Conservation (phyloP, 176 grass and related monocot genomes). For the Aegilops longissima region DNA sequence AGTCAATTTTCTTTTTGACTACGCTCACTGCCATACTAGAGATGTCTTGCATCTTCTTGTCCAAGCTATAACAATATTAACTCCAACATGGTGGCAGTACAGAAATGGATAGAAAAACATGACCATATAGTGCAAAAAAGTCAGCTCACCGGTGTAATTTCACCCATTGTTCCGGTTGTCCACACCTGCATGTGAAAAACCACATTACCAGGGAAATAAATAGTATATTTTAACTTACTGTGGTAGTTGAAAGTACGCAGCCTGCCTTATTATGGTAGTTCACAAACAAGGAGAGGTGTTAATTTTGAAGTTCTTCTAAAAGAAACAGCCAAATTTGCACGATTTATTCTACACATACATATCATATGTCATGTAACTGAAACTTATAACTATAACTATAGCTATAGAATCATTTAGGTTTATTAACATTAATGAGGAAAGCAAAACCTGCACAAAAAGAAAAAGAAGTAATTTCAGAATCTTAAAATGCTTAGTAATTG, state of each 20-base stretch:
- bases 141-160: slow-evolving; percentile 87
- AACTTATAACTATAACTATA: slow-evolving; percentile 6
- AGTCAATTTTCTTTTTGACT: too few species aligned
- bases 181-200: slow-evolving; percentile 69
- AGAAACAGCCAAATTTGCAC: background rate
- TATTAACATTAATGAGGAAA: background rate
- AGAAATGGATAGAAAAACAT: background rate
- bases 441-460: background rate
- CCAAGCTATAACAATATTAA: too few species aligned
- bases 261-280: background rate
- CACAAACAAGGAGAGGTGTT: background rate
- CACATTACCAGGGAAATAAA: background rate
- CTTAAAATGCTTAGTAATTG: background rate
- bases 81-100: background rate
- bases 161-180: slow-evolving; percentile 99
- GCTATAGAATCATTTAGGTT: background rate
- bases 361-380: background rate
- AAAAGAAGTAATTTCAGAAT: background rate
- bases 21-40: too few species aligned
- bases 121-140: background rate
- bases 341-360: background rate
- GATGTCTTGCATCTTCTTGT: too few species aligned
- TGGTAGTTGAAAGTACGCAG: slow-evolving; percentile 2
- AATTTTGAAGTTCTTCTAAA: background rate
- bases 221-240: background rate